phyloP scores from a whole-genome alignment of 495 filamentous ascomycete genomes.

The Massariosphaeria phaeospora region DNA sequence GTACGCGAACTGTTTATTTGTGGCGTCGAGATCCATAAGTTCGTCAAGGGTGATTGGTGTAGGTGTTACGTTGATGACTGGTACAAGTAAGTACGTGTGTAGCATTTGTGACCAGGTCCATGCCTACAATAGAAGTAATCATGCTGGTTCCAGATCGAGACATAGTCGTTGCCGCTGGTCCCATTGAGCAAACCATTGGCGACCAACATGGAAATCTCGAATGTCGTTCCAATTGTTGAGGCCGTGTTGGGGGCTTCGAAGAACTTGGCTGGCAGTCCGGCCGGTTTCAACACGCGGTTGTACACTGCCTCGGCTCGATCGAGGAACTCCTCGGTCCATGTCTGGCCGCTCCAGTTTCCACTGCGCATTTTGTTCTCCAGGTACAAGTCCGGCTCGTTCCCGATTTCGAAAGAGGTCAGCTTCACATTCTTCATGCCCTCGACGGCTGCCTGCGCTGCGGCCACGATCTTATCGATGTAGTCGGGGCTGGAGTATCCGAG shows the following conservation, averaged over 20 bases:
- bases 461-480: conserved; percentile 35
- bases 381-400: conserved; percentile 44
- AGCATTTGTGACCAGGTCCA: not conserved
- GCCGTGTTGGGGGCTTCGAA: conserved; percentile 42
- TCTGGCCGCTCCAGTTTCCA: conserved; percentile 36
- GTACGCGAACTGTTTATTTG: conserved; percentile 38
- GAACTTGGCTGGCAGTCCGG: conserved; percentile 36
- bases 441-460: conserved; percentile 33
- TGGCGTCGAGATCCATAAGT: conserved; percentile 36
- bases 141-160: conserved; percentile 42
- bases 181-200: conserved; percentile 26
- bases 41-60: conserved; percentile 31
- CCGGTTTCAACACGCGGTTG: conserved; percentile 37
- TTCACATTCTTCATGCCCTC: conserved; percentile 35
- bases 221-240: conserved; percentile 40
- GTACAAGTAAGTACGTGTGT: not conserved
- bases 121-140: conserved; percentile 42
- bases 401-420: conserved; percentile 42
- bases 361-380: conserved; percentile 36
- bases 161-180: conserved; percentile 30
- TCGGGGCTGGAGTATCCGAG: conserved; percentile 38
- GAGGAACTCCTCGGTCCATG: conserved; percentile 39
- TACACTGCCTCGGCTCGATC: conserved; percentile 36
- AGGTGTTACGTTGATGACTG: conserved; percentile 36
- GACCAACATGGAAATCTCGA: conserved; percentile 37